A percentile compares a stretch with the other conserved stretches of the same genome.
Evolutionary conservation across 2,329 filamentous ascomycete species (phyloP).

Genomic region (Penicillium corylophilum): DNA sequence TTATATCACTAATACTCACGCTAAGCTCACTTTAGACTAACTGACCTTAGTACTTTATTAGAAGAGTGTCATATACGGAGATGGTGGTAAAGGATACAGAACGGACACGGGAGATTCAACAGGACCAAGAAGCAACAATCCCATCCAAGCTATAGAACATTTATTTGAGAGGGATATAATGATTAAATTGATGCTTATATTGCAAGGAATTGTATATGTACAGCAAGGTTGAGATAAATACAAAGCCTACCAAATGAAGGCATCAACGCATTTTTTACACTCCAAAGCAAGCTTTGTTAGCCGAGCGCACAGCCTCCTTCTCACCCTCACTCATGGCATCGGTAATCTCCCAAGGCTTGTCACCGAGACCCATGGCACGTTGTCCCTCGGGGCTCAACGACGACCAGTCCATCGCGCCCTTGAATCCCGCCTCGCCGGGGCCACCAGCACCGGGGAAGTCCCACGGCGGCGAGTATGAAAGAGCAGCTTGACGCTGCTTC

Average conservation of each 20-base stretch:
- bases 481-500: constrained; percentile 69
- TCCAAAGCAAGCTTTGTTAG: constrained; percentile 56
- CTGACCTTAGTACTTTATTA: too few species aligned
- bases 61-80: too few species aligned
- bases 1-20: too few species aligned
- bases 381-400: constrained; percentile 49
- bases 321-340: constrained; percentile 52
- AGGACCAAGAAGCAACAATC: too few species aligned
- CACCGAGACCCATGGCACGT: constrained; percentile 56
- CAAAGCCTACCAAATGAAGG: not conserved
- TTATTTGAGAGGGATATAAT: too few species aligned
- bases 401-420: constrained; percentile 40
- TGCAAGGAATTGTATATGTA: not conserved
- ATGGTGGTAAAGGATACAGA: too few species aligned
- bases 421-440: constrained; percentile 42
- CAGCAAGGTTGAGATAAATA: not conserved
- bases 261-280: constrained; percentile 4
- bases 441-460: constrained; percentile 65
- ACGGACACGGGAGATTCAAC: too few species aligned
- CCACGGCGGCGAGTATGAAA: constrained; percentile 64
- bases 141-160: too few species aligned
- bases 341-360: constrained; percentile 50
- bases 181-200: not conserved
- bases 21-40: too few species aligned
- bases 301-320: constrained; percentile 50